A percentile compares a stretch with the other conserved stretches of the same genome.
Evolutionary conservation across 1,139 yeast species (phyloP).

Genomic region (Candida albicans): DNA sequence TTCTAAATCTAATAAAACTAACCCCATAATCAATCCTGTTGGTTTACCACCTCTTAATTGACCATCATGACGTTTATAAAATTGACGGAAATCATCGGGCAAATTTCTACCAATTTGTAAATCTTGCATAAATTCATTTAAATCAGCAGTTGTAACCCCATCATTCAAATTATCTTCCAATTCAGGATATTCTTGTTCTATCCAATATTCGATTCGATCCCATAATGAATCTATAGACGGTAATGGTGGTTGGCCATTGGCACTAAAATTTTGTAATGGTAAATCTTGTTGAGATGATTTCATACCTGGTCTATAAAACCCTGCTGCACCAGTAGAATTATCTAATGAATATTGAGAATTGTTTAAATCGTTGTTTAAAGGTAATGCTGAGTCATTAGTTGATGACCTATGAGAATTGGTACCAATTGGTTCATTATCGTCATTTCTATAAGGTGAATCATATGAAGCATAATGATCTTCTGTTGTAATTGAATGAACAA

Average conservation of each 20-base stretch:
- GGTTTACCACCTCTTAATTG: slow-evolving; percentile 77
- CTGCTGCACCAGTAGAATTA: slow-evolving; percentile 20
- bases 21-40: slow-evolving; percentile 72
- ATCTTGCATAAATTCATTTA: slow-evolving; percentile 75
- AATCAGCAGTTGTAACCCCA: slow-evolving; percentile 73
- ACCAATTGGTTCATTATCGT: slow-evolving; percentile 16
- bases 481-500: slow-evolving; percentile 62
- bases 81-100: slow-evolving; percentile 76
- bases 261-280: slow-evolving; percentile 42
- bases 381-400: slow-evolving; percentile 8
- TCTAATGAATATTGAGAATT: slow-evolving; percentile 31
- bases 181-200: slow-evolving; percentile 79
- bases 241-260: slow-evolving; percentile 64
- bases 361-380: slow-evolving; percentile 15
- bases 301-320: slow-evolving; percentile 40
- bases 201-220: slow-evolving; percentile 72
- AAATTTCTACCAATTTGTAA: slow-evolving; percentile 57
- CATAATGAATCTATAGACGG: slow-evolving; percentile 72
- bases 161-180: slow-evolving; percentile 67
- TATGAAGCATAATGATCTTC: slow-evolving; percentile 66
- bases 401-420: slow-evolving; percentile 5
- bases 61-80: slow-evolving; percentile 76
- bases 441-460: slow-evolving; percentile 44
- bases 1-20: slow-evolving; percentile 70
- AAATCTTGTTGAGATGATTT: slow-evolving; percentile 36